Evolutionary conservation across 805 yeast species (phyloP).

Genomic region (baker's yeast (Saccharomyces cerevisiae)): DNA sequence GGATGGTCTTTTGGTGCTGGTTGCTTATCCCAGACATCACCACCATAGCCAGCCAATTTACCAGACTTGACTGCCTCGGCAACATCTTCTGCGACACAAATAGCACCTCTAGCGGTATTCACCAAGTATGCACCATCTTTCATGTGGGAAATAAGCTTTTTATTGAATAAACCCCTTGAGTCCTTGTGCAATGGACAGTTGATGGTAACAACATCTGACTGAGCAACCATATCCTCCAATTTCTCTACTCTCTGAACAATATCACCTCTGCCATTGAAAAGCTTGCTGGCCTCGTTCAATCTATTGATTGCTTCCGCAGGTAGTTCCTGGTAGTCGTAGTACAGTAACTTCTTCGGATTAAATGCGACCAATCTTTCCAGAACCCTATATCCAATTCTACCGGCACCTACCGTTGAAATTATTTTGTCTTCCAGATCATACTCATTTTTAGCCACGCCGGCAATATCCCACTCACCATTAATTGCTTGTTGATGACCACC

Average conservation of each 20-base stretch:
- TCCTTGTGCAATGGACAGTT: slow-evolving; percentile 71
- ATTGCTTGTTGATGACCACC: slow-evolving; percentile 68
- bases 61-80: slow-evolving; percentile 67
- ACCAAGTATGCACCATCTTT: slow-evolving; percentile 40
- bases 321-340: slow-evolving; percentile 31
- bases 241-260: slow-evolving; percentile 52
- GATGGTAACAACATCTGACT: slow-evolving; percentile 66
- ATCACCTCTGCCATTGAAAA: slow-evolving; percentile 4
- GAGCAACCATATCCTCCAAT: slow-evolving; percentile 55
- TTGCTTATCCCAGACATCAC: slow-evolving; percentile 81
- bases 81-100: slow-evolving; percentile 62
- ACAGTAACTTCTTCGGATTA: slow-evolving; percentile 59
- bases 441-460: slow-evolving; percentile 63
- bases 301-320: slow-evolving; percentile 64
- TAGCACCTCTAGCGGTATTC: slow-evolving; percentile 68
- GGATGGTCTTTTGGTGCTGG: slow-evolving; percentile 74
- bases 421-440: slow-evolving; percentile 71
- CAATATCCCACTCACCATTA: slow-evolving; percentile 64
- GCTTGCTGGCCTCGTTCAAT: slow-evolving; percentile 33
- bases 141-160: slow-evolving; percentile 56
- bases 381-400: slow-evolving; percentile 54
- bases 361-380: slow-evolving; percentile 64
- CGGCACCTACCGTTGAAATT: slow-evolving; percentile 60
- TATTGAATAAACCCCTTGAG: slow-evolving; percentile 59
- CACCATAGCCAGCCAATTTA: slow-evolving; percentile 70